Conservation (phyloP, 2,329 filamentous ascomycete species). For the Chrysoporthe cubensis region DNA sequence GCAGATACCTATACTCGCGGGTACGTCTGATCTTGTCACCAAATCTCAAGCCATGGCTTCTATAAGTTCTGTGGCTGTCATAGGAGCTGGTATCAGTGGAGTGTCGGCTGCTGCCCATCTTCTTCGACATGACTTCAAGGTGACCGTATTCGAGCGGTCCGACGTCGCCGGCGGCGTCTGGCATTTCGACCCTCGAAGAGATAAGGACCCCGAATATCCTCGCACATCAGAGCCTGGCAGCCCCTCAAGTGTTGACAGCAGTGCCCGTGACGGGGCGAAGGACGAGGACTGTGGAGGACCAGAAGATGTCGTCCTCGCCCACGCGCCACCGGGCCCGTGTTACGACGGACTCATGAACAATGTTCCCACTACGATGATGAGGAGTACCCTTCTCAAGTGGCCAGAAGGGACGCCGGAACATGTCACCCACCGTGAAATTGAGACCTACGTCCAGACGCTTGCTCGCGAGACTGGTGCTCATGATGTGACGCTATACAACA, state of each 20-base stretch:
- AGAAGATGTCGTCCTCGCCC: constrained; percentile 33
- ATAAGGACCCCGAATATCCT: constrained; percentile 40
- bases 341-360: constrained; percentile 69
- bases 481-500: constrained; percentile 56
- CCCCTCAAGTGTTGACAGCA: background rate
- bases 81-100: constrained; percentile 47
- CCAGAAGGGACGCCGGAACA: constrained; percentile 62
- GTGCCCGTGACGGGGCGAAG: background rate
- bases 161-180: constrained; percentile 43
- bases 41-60: constrained; percentile 12
- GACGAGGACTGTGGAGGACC: background rate
- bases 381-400: constrained; percentile 53
- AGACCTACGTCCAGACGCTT: constrained; percentile 65
- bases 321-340: constrained; percentile 57
- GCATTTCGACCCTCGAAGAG: constrained; percentile 40
- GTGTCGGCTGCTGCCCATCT: constrained; percentile 44
- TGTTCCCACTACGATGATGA: constrained; percentile 64
- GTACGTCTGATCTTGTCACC: background rate
- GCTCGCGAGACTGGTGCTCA: constrained; percentile 55
- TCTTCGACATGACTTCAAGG: constrained; percentile 39
- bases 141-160: constrained; percentile 45
- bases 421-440: constrained; percentile 59
- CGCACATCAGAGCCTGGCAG: constrained; percentile 30
- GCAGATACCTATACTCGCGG: background rate
- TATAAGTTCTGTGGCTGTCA: constrained; percentile 39